These are phyloP conservation scores for Astraeus odoratus DNA, from an alignment of 768 basidiomycete genomes.

Conservation along the genomic window DNA sequence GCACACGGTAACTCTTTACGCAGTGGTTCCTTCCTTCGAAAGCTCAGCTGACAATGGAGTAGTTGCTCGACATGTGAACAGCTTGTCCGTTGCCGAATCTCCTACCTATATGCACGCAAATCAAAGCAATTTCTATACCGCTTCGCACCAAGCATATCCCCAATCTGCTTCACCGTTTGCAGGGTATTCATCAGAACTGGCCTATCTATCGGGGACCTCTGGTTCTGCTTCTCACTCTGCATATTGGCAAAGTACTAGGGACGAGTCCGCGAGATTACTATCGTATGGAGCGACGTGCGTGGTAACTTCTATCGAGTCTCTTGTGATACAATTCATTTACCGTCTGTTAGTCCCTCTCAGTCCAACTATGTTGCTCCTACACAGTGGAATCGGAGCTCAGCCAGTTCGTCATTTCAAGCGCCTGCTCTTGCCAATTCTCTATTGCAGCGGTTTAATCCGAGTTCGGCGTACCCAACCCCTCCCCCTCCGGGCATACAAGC, in stretches of 20 bases:
- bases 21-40: neutral
- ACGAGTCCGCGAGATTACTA: slow-evolving; percentile 55
- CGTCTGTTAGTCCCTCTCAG: slow-evolving; percentile 15
- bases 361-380: slow-evolving; percentile 28
- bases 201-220: slow-evolving; percentile 47
- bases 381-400: slow-evolving; percentile 35
- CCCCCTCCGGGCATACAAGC: slow-evolving; percentile 55
- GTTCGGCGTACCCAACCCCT: slow-evolving; percentile 63
- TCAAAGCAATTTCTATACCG: slow-evolving; percentile 15
- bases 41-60: slow-evolving; percentile 16
- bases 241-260: slow-evolving; percentile 60
- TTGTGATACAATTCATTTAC: slow-evolving; percentile 2
- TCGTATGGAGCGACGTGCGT: slow-evolving; percentile 48
- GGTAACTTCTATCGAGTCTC: neutral
- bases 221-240: slow-evolving; percentile 39
- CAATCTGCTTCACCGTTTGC: slow-evolving; percentile 51
- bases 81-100: slow-evolving; percentile 49
- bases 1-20: slow-evolving; percentile 49
- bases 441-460: slow-evolving; percentile 56
- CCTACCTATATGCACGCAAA: slow-evolving; percentile 59
- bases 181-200: slow-evolving; percentile 59
- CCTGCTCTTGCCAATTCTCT: slow-evolving; percentile 57
- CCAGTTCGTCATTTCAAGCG: slow-evolving; percentile 48
- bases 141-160: slow-evolving; percentile 23
- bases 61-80: slow-evolving; percentile 65